Conservation (phyloP, 169 alveolate genomes). For the Eimeria maxima region DNA sequence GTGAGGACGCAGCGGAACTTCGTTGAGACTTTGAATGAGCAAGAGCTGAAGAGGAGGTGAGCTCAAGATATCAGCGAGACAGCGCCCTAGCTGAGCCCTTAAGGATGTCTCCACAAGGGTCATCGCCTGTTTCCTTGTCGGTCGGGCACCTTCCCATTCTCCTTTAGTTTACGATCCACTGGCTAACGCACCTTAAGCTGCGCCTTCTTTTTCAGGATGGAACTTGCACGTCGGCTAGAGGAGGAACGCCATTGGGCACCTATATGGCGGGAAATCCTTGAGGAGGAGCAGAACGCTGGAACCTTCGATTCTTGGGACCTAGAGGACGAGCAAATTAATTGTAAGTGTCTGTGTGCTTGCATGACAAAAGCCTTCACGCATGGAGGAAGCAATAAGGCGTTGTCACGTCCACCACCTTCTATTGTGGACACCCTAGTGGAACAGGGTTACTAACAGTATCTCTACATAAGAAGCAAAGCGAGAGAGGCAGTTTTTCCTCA, state of each 20-base stretch:
- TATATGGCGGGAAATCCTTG: constrained; percentile 51
- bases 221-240: constrained; percentile 61
- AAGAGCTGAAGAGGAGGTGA: constrained; percentile 60
- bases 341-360: background rate
- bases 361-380: background rate
- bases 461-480: no score
- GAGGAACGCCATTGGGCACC: constrained; percentile 72
- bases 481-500: background rate
- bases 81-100: background rate
- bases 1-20: constrained; percentile 41
- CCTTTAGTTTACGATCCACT: background rate
- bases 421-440: no score
- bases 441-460: no score
- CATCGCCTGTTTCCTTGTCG: background rate
- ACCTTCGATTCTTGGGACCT: constrained; percentile 68
- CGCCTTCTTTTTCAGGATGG: constrained; percentile 13
- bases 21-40: constrained; percentile 40
- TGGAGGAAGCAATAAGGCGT: background rate
- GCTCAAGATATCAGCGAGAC: background rate
- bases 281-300: constrained; percentile 66
- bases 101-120: background rate
- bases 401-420: no score
- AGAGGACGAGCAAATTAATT: constrained; percentile 32
- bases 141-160: background rate
- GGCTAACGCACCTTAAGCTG: background rate